phyloP scores from a whole-genome alignment of 2,329 filamentous ascomycete genomes.

The Dactylonectria macrodidyma region DNA sequence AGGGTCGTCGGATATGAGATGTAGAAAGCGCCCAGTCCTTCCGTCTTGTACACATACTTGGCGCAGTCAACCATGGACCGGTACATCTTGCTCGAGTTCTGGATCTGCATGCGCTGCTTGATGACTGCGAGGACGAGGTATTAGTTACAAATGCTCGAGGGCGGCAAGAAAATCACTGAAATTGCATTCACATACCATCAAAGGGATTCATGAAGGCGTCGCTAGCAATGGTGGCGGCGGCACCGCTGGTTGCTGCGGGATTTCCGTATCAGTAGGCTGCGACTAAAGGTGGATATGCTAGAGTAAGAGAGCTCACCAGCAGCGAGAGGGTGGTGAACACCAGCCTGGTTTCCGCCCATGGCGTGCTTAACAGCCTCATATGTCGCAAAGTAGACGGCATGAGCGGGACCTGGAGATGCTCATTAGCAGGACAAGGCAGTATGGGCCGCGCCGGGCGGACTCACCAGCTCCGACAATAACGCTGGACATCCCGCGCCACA shows the following conservation, averaged over 20 bases:
- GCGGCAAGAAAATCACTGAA: neutral
- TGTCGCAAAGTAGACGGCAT: constrained; percentile 98
- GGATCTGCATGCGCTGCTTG: constrained; percentile 99
- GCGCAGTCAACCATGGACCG: constrained; percentile 90
- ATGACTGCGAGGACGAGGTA: constrained; percentile 77
- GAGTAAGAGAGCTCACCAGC: constrained; percentile 76
- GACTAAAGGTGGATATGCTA: neutral
- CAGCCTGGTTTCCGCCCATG: constrained; percentile 91
- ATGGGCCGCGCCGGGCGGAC: constrained; percentile 48
- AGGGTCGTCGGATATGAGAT: constrained; percentile 98
- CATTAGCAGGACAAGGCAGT: constrained; percentile 37
- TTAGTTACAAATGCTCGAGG: constrained; percentile 22
- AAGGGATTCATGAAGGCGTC: constrained; percentile 99
- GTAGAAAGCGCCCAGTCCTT: constrained; percentile 95
- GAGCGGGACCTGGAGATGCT: constrained; percentile 82
- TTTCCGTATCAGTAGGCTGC: constrained; percentile 29
- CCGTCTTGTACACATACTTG: constrained; percentile 85
- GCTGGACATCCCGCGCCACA: constrained; percentile 98
- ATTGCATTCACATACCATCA: constrained; percentile 77
- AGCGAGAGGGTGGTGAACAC: constrained; percentile 92
- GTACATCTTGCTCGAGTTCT: constrained; percentile 91
- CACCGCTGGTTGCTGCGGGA: constrained; percentile 85
- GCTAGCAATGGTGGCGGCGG: constrained; percentile 94
- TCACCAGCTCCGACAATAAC: constrained; percentile 94
- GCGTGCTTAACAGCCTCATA: constrained; percentile 98